These are phyloP conservation scores for Leccinum imitatum DNA, from an alignment of 768 basidiomycete species.

Conservation along the genomic window DNA sequence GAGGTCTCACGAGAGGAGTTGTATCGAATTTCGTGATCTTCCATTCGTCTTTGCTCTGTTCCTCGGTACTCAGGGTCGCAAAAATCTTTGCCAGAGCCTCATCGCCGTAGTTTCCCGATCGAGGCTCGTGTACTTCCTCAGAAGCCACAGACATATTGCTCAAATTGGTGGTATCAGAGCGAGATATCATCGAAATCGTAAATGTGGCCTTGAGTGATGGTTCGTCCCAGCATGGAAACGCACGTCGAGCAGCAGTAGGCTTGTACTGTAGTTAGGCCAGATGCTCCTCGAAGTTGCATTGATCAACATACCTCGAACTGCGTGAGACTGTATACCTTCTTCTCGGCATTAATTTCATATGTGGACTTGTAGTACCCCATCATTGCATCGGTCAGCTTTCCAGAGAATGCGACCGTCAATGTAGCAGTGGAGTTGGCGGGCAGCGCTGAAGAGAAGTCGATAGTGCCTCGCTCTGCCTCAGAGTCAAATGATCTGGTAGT, in stretches of 20 bases:
- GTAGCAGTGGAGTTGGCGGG: slow-evolving; percentile 68
- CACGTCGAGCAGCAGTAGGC: slow-evolving; percentile 82
- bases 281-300: neutral
- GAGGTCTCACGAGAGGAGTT: slow-evolving; percentile 61
- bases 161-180: slow-evolving; percentile 68
- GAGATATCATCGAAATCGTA: slow-evolving; percentile 75
- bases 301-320: slow-evolving; percentile 71
- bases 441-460: slow-evolving; percentile 57
- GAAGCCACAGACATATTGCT: slow-evolving; percentile 83
- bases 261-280: slow-evolving; percentile 30
- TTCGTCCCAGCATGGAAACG: slow-evolving; percentile 93
- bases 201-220: slow-evolving; percentile 87
- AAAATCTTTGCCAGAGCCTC: slow-evolving; percentile 42
- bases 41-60: slow-evolving; percentile 51
- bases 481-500: slow-evolving; percentile 54
- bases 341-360: slow-evolving; percentile 61
- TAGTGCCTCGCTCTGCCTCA: slow-evolving; percentile 60
- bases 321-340: slow-evolving; percentile 73
- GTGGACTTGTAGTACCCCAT: slow-evolving; percentile 79
- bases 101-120: slow-evolving; percentile 29
- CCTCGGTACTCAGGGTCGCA: slow-evolving; percentile 37
- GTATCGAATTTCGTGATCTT: slow-evolving; percentile 79
- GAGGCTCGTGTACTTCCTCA: slow-evolving; percentile 48
- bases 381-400: slow-evolving; percentile 69
- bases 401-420: slow-evolving; percentile 68